Evolutionary conservation across 495 filamentous ascomycete genomes (phyloP), one percentile per base, ranked within the genome.

Genomic region (Aspergillus bertholletiae): DNA sequence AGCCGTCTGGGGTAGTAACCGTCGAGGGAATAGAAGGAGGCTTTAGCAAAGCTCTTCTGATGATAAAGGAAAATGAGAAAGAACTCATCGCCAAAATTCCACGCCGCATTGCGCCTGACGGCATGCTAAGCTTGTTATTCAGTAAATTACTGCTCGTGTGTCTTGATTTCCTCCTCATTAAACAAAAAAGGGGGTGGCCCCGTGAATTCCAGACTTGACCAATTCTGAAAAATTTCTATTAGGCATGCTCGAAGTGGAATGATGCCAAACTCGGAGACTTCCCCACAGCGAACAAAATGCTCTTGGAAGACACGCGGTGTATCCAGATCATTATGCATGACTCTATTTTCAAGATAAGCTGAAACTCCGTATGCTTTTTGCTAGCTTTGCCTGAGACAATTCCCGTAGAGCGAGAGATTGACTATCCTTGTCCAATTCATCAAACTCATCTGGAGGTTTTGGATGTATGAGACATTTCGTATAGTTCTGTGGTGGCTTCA

Each of bases 11-110:
- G 7, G 59, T 74, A 11, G 54, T 18, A 44, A 59, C 55, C 26
- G 63, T 75, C 37, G 63, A 73, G 18, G 73, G 73, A 45, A 55
- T 74, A 44, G 71, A 75, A 60, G 67, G 71, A 18, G 69, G 68
- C 7, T 75, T 74, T 49, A 71, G 66, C 57, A 73, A 74, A 54
- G 72, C 65, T 49, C 55, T 75, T 26, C 43, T 71, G 18, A 66
- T 73, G 55, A 65, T 23, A 51, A 74, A 58, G 43, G 62, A 57
- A 45, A 58, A 71, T 55, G 66, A 69, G 55, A 51, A 27, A 5
- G 68, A 74, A 57, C 34, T 72, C 1, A 62, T 75, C 52, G 73
- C 63, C 0, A 74, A 75, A 56, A 60, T 74, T 58, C 69, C 66
- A 4, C 69, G 54, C 45, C 59, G 51, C n/a, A 70, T 65, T 60